Evolutionary conservation across 305 asterid species (phyloP), one percentile per base, ranked within the genome.

Genomic region (Plantago lanceolata): DNA sequence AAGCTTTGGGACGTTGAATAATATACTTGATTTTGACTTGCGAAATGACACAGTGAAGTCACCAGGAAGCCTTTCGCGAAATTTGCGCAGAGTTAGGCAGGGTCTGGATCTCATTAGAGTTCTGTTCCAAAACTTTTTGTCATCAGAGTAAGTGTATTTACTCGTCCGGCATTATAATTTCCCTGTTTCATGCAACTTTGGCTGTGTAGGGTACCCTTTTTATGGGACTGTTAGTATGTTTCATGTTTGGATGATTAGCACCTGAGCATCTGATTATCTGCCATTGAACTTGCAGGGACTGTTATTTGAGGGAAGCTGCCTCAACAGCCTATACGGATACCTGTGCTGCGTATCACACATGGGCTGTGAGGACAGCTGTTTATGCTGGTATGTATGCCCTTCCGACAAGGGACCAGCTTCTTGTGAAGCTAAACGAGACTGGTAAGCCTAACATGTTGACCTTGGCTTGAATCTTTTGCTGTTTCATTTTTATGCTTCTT

Each of bases 381-480:
- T 86, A 85, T 62, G 99, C 99, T 17, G 97, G 99, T 33, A 90
- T 94, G 97, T 86, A 85, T 78, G 95, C 96, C 53, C 79, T 94
- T 72, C 99, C 99, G 13, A 74, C 96, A 5, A 81, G 96, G 80
- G 93, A 88, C 19, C 97, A 90, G 62, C 94, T 94, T 26, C 85
- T 94, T 35, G 16, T 79, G 67, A 90, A 75, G 78, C 81, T 90
- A 70, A 90, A 88, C 61, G 99, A 94, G 84, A 83, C 82, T 26
- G 83, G 99, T 93, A 44, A 81, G 88, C 72, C 60, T 16, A 35
- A 28, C 3, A 3, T 13, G 13, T 31, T 11, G 48, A 2, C 24
- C 18, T 20, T 17, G n/a, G 63, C 28, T 52, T 51, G n/a, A 5
- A 2, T 24, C 43, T 57, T 31, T 7, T 21, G 66, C 45, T 5